Percentiles rank a stretch among this genome's conserved stretches.
These are phyloP conservation scores for Escallonia herrerae DNA, from an alignment of 129 eudicot species.

Conservation along the genomic window DNA sequence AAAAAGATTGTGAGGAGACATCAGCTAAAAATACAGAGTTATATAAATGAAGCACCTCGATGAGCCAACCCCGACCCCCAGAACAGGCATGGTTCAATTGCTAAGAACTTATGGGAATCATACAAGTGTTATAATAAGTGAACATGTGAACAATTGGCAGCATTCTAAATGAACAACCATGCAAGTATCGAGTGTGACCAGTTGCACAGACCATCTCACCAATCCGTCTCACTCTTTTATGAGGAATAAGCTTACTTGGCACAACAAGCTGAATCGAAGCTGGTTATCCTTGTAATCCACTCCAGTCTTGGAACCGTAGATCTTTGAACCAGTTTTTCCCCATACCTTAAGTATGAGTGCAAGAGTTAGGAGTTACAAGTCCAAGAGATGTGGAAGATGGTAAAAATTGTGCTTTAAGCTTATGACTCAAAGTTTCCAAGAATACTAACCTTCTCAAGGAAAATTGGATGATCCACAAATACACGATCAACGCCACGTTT, in stretches of 20 bases:
- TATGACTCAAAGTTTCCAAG: not conserved
- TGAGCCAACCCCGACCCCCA: too few species aligned
- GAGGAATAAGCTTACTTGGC: slow-evolving; percentile 31
- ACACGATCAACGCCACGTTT: slow-evolving; percentile 65
- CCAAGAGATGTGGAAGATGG: not conserved
- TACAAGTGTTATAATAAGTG: too few species aligned
- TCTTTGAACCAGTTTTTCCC: slow-evolving; percentile 53
- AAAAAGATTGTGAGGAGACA: not conserved
- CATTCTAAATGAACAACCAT: too few species aligned
- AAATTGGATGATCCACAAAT: slow-evolving; percentile 56
- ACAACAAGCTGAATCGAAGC: slow-evolving; percentile 46
- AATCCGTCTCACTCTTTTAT: too few species aligned
- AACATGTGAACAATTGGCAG: too few species aligned
- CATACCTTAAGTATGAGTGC: slow-evolving; percentile 23
- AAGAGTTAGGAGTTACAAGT: not conserved
- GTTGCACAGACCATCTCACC: too few species aligned
- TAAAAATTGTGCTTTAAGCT: not conserved
- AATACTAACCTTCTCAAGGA: slow-evolving; percentile 41
- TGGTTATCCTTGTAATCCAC: slow-evolving; percentile 46
- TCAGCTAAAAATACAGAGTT: too few species aligned
- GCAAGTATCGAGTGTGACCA: too few species aligned
- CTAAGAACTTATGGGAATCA: too few species aligned
- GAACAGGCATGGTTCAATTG: too few species aligned
- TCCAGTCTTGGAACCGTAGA: slow-evolving; percentile 56
- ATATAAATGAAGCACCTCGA: too few species aligned